phyloP scores from a whole-genome alignment of 805 yeast genomes.

The Metschnikowia hibisci region DNA sequence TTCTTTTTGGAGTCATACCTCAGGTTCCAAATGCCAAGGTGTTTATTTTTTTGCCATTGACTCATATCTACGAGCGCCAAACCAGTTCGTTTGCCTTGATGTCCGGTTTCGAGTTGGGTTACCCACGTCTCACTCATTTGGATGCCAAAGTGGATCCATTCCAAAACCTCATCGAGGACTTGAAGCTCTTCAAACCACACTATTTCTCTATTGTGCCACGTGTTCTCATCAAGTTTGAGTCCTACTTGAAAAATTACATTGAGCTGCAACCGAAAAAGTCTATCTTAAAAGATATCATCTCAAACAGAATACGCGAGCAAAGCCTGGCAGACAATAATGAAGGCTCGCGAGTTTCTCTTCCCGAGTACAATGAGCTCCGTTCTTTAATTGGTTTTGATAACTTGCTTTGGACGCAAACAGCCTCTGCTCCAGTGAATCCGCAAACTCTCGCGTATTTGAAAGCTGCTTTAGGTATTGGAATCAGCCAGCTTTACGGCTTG shows the following conservation, averaged over 20 bases:
- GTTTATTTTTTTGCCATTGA: constrained; percentile 22
- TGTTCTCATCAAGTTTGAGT: constrained; percentile 54
- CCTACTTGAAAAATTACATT: constrained; percentile 24
- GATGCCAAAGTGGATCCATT: constrained; percentile 1
- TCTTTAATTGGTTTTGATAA: constrained; percentile 18
- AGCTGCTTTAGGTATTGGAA: constrained; percentile 53
- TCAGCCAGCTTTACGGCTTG: constrained; percentile 66
- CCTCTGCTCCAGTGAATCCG: constrained; percentile 23
- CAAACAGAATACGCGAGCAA: constrained; percentile 23
- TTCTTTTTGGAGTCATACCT: constrained; percentile 4
- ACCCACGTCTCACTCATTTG: constrained; percentile 35
- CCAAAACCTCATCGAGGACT: constrained; percentile 50
- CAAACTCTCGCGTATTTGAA: constrained; percentile 19
- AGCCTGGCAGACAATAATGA: constrained; percentile 30
- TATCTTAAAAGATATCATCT: constrained; percentile 25
- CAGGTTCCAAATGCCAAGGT: background rate
- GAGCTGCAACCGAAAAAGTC: constrained; percentile 25
- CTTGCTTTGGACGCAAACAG: constrained; percentile 20
- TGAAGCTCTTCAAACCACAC: constrained; percentile 50
- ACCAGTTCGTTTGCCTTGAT: constrained; percentile 14
- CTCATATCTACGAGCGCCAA: constrained; percentile 20
- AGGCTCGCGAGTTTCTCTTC: constrained; percentile 18
- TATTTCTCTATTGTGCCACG: constrained; percentile 58
- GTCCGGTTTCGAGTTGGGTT: constrained; percentile 24
- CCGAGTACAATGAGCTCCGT: constrained; percentile 14